Evolutionary conservation across 495 filamentous ascomycete genomes (phyloP), one percentile per base, ranked within the genome.

Genomic region (Penicillium tannophilum): DNA sequence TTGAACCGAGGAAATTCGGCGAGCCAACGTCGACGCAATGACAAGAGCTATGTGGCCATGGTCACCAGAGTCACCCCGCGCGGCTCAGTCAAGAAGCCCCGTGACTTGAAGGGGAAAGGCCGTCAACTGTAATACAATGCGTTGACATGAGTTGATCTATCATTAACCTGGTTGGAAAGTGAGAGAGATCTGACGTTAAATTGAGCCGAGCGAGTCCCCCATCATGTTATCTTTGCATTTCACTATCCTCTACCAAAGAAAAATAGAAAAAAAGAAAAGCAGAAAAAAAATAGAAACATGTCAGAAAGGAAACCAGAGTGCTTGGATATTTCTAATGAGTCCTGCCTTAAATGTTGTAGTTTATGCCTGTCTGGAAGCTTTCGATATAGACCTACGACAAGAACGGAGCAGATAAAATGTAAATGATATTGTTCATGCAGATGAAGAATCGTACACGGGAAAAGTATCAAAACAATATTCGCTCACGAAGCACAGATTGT

Each of bases 1-100:
- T 48, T 28, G 1, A 59, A 65, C 36, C 45, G 58, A 8, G 59
- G 63, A 12, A n/a, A 26, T 2, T 65, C 59, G 0, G 59, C 48
- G 11, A 56, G 55, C 36, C 59, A 62, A 56, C 51, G 55, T 4
- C 55, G 59, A 0, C 63, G 63, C 4, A 59, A 52, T 10, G 45
- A 53, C 10, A 51, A 56, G n/a, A 33, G 35, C 11, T 65, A 45
- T 3, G 2, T 56, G 6, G 26, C 36, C 1, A 55, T 52, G 31
- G 24, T 61, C 1, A 47, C 49, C 6, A 50, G 60, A 2, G 35
- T 61, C 2, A 23, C 46, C 8, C 1, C 9, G 2, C 44, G 46
- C 5, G 60, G 60, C 1, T 43, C 42, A 11, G 53, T 60, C 4
- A 59, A 63, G 48, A 65, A 63, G 53, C 39, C 54, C 12, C 4